These are phyloP conservation scores for Kitagawia praeruptora DNA, from an alignment of 129 eudicot species.

Conservation along the genomic window DNA sequence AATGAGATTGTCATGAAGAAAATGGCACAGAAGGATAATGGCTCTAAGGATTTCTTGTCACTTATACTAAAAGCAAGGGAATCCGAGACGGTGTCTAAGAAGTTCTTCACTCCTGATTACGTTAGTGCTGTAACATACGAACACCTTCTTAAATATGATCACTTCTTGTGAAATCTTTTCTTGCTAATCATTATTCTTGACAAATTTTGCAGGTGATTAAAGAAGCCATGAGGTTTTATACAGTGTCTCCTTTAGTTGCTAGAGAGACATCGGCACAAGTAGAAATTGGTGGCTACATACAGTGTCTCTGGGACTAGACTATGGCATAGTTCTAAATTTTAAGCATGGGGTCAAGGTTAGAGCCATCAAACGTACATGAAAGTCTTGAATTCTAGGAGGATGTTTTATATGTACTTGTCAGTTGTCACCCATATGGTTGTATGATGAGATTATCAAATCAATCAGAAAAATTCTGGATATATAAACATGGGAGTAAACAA, in stretches of 20 bases:
- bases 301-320: constrained; percentile 48
- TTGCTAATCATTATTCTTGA: background rate
- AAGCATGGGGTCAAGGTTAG: constrained; percentile 87
- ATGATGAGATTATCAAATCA: background rate
- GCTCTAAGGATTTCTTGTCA: constrained; percentile 68
- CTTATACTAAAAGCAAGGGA: constrained; percentile 67
- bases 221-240: constrained; percentile 83
- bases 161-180: background rate
- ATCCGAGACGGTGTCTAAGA: constrained; percentile 38
- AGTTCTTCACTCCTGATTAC: constrained; percentile 63
- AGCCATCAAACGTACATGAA: constrained; percentile 48
- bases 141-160: constrained; percentile 31
- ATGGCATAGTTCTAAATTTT: constrained; percentile 73
- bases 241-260: constrained; percentile 82
- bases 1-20: constrained; percentile 54
- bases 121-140: constrained; percentile 79
- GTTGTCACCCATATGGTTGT: background rate
- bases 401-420: background rate
- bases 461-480: background rate
- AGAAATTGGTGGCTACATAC: constrained; percentile 73
- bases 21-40: constrained; percentile 32
- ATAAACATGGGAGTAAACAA: too few relatives aligned
- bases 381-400: background rate
- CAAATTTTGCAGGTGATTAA: constrained; percentile 59
- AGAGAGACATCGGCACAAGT: constrained; percentile 81